Evolutionary conservation across 2,329 filamentous ascomycete genomes (phyloP), one percentile per base, ranked within the genome.

Genomic region (Microascus cirrosus): DNA sequence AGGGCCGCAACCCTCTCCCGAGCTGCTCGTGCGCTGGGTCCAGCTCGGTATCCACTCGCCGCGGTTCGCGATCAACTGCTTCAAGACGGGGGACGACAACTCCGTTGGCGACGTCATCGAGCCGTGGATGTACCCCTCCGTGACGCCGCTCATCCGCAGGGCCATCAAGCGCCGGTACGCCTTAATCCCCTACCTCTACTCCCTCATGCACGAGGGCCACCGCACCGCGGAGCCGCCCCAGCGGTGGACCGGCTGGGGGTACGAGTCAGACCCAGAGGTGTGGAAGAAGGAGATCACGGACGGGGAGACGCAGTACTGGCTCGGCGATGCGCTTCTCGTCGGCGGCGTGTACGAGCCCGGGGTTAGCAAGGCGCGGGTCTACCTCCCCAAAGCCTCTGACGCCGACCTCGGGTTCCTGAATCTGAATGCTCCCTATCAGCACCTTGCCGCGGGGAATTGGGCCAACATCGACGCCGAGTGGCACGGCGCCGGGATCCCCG

Each of bases 31-130:
- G 2, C 81, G 86, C 34, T 90, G 87, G 87, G 76, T 89, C 13
- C 87, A 90, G 65, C 77, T 87, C 1, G 87, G 86, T 6, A 80
- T 84, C 60, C 81, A 89, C 70, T 86, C 84, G 1, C 79, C 83
- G 0, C 82, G 86, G 0, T 89, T 90, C 63, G 84, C 86, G 12
- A 89, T 89, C 73, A 90, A 90, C 69, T 90, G 86, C 69, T 89
- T 86, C 79, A 90, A 90, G 71, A 90, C 87, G 0, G 77, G 80
- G 0, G 73, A 79, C 1, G 83, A 89, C 68, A 89, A 84, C 63
- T 74, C 75, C 0, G 76, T 87, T 25, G 86, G 86, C 8, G 86
- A 87, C 39, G 85, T 90, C 0, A 90, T 90, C 59, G 86, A 89
- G 70, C 86, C 86, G 0, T 90, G 85, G 84, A 89, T 89, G 84